Evolutionary conservation across 345 rosid genomes (phyloP).

Genomic region (Crucihimalaya himalaica): DNA sequence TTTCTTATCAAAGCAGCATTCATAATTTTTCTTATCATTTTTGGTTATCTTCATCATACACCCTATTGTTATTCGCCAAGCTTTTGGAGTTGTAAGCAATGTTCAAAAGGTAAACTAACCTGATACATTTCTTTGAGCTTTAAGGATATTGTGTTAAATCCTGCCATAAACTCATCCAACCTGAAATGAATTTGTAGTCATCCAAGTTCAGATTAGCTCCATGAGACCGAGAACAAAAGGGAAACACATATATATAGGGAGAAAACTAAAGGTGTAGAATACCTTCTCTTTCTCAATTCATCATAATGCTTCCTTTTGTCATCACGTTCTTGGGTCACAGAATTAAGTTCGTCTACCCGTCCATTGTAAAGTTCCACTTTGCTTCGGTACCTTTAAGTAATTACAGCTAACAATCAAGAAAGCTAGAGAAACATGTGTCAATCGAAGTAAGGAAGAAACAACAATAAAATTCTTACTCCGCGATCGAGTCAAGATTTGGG

Average conservation of each 20-base stretch:
- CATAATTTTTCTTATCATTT: not conserved
- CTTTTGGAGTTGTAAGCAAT: constrained; percentile 13
- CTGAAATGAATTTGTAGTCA: constrained; percentile 46
- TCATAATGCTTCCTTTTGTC: constrained; percentile 81
- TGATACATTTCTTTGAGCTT: constrained; percentile 99
- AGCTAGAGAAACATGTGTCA: constrained; percentile 11
- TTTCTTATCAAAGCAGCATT: not conserved
- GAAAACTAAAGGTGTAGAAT: constrained; percentile 20
- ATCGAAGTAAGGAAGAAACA: not conserved
- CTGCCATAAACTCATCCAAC: constrained; percentile 98
- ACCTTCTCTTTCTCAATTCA: constrained; percentile 89
- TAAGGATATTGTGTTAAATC: constrained; percentile 87
- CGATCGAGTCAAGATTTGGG: constrained; percentile 94
- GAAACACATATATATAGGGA: not conserved
- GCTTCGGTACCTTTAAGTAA: constrained; percentile 60
- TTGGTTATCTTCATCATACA: constrained; percentile 3
- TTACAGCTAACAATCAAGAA: constrained; percentile 14
- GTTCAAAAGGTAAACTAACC: constrained; percentile 47
- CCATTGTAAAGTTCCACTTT: constrained; percentile 75
- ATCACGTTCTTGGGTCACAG: constrained; percentile 79
- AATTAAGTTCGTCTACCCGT: constrained; percentile 78
- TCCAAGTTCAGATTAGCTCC: constrained; percentile 33
- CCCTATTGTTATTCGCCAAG: constrained; percentile 6
- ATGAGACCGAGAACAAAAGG: constrained; percentile 15
- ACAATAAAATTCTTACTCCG: constrained; percentile 61